Conservation (phyloP, 1,284 basidiomycete species). For the Cerrena zonata region DNA sequence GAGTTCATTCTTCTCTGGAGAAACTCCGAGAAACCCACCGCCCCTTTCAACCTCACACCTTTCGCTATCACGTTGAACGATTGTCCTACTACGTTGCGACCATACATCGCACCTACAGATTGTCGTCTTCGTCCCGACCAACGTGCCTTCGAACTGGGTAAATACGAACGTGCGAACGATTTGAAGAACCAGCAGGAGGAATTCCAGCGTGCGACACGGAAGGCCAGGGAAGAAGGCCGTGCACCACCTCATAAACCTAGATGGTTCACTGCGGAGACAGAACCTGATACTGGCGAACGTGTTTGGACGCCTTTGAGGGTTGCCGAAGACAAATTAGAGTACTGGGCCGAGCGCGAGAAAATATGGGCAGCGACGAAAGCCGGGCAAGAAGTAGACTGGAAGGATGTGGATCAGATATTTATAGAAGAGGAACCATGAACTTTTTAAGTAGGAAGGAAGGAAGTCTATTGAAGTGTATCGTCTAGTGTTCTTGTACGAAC, state of each 20-base stretch:
- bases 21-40: slow-evolving; percentile 79
- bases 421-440: slow-evolving; percentile 49
- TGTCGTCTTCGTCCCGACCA: slow-evolving; percentile 92
- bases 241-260: slow-evolving; percentile 72
- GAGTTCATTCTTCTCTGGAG: slow-evolving; percentile 87
- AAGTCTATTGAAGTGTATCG: not conserved
- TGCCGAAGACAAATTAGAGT: slow-evolving; percentile 55
- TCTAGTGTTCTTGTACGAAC: not conserved
- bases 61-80: slow-evolving; percentile 91
- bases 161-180: slow-evolving; percentile 85
- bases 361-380: slow-evolving; percentile 45
- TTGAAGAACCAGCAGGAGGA: slow-evolving; percentile 87
- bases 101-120: slow-evolving; percentile 85
- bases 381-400: slow-evolving; percentile 45
- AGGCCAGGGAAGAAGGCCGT: slow-evolving; percentile 72
- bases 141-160: slow-evolving; percentile 89
- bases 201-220: slow-evolving; percentile 75
- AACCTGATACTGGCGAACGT: slow-evolving; percentile 80
- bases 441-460: not conserved
- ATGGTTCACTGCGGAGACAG: slow-evolving; percentile 76
- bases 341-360: slow-evolving; percentile 77
- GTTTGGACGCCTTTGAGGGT: slow-evolving; percentile 71
- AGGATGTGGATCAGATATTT: slow-evolving; percentile 75
- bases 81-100: slow-evolving; percentile 62
- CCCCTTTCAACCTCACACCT: slow-evolving; percentile 92